Evolutionary conservation across 2,329 filamentous ascomycete genomes (phyloP).

Genomic region (Scedosporium boydii): DNA sequence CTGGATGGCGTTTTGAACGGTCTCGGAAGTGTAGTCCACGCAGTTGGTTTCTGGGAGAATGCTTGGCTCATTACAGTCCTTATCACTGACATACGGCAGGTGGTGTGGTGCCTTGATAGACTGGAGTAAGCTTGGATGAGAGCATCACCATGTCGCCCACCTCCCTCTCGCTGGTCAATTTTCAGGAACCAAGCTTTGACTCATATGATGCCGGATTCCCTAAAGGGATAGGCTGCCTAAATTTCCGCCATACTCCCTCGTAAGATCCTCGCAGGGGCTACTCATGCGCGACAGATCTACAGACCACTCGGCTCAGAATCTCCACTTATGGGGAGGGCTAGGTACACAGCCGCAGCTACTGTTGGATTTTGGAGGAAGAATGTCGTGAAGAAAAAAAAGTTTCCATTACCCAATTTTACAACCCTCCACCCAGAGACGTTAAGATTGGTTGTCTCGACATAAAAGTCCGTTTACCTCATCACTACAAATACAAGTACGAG

Average conservation of each 20-base stretch:
- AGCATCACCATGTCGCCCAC: too few relatives aligned
- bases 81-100: constrained; percentile 9
- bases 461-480: constrained; percentile 2
- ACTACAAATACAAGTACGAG: constrained; percentile 2
- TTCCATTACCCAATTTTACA: not conserved
- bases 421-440: not conserved
- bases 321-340: too few relatives aligned
- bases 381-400: not conserved
- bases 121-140: too few relatives aligned
- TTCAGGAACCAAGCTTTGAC: too few relatives aligned
- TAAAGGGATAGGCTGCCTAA: too few relatives aligned
- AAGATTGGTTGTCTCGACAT: not conserved
- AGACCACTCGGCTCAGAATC: too few relatives aligned
- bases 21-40: constrained; percentile 5
- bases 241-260: too few relatives aligned
- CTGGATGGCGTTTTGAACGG: constrained; percentile 3
- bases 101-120: too few relatives aligned
- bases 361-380: not conserved
- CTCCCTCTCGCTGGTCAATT: too few relatives aligned
- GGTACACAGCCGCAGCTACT: constrained; percentile 15
- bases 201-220: too few relatives aligned
- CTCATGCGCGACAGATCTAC: too few relatives aligned
- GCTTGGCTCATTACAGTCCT: not conserved
- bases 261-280: not conserved
- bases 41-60: constrained; percentile 6